Evolutionary conservation across 2,329 filamentous ascomycete genomes (phyloP), one percentile per base, ranked within the genome.

Genomic region (Xylaria sp.): DNA sequence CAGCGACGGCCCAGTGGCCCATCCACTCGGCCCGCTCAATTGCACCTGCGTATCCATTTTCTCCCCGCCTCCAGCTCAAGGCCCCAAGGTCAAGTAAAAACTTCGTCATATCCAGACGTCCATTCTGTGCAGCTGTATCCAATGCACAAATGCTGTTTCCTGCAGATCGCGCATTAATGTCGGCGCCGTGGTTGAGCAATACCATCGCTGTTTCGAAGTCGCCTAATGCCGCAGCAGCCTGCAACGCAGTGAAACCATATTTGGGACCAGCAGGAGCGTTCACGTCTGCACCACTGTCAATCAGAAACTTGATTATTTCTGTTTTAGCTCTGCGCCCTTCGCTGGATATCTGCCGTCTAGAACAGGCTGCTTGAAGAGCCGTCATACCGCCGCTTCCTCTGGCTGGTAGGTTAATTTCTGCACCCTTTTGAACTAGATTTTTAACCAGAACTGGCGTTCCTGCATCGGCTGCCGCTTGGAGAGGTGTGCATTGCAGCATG

Each of bases 301-400:
- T 56, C 3, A 56, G 20, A 39, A 20, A 56, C 8, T 23, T 12
- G 18, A 56, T 32, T 23, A 56, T 23, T 56, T 6, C 4, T 4
- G 9, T 23, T 23, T 20, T 37, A 6, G 8, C 20, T 15, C 15
- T 34, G 2, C 15, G 51, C 13, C 34, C 51, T 54, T 23, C 52
- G 3, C 4, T 5, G n/a, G 32, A n/a, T 2, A 3, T 5, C 39
- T 8, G 20, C 20, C 2, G 3, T 10, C 13, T 2, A 2, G 13
- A 2, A 56, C 52, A 56, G 3, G 52, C 52, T 39, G 52, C 52
- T 39, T 56, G 52, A 18, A 56, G 52, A 56, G 52, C 52, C 20
- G 52, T 39, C 18, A 1, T 20, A 20, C 52, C 52, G 12, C 2
- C 0, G 18, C 2, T 0, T 0, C 52, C 52, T 23, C 20, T 37